Conservation (phyloP, 331 rosid genomes). For the Ulmus americana region DNA sequence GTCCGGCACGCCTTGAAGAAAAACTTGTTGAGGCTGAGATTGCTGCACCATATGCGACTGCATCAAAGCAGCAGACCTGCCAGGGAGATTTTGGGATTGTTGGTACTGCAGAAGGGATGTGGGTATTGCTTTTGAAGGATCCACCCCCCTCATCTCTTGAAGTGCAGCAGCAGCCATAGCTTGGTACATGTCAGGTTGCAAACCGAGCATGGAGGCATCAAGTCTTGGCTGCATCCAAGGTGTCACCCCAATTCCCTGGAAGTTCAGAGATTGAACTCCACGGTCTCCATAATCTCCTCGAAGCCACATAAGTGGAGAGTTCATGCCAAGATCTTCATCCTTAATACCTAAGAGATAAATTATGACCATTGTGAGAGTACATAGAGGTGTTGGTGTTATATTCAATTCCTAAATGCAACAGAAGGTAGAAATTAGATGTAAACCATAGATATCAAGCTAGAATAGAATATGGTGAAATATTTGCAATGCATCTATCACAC, state of each 20-base stretch:
- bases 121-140: slow-evolving; percentile 60
- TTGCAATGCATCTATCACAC: neutral
- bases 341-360: slow-evolving; percentile 60
- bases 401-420: too few relatives aligned
- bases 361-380: neutral
- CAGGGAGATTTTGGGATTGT: slow-evolving; percentile 54
- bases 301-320: slow-evolving; percentile 79
- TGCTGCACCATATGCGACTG: slow-evolving; percentile 76
- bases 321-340: slow-evolving; percentile 66
- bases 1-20: slow-evolving; percentile 58
- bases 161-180: slow-evolving; percentile 84
- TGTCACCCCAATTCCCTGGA: slow-evolving; percentile 69
- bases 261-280: slow-evolving; percentile 69
- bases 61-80: slow-evolving; percentile 56
- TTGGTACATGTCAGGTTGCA: slow-evolving; percentile 77
- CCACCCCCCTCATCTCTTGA: slow-evolving; percentile 71
- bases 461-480: too few relatives aligned
- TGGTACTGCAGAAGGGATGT: slow-evolving; percentile 72
- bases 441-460: neutral
- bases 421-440: neutral
- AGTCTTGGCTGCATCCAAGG: slow-evolving; percentile 91
- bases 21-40: slow-evolving; percentile 60
- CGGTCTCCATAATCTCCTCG: slow-evolving; percentile 67
- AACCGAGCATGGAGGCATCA: slow-evolving; percentile 61
- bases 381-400: neutral